These are phyloP conservation scores for Erigeron philadelphicus DNA, from an alignment of 140 eudicot species.

Conservation along the genomic window DNA sequence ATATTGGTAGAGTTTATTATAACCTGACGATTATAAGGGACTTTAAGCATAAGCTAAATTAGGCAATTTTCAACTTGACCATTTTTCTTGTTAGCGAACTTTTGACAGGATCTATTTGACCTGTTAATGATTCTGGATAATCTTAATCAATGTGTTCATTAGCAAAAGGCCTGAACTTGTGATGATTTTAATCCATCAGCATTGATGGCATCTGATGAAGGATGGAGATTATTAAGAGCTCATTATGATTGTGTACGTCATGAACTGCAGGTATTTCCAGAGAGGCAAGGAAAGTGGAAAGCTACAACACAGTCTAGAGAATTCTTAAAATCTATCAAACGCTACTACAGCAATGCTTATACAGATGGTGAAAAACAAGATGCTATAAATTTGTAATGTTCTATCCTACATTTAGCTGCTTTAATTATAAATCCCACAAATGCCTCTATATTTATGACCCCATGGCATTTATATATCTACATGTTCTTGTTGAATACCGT, in stretches of 20 bases:
- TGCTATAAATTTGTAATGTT: conserved; percentile 77
- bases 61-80: too few species aligned
- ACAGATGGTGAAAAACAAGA: conserved; percentile 99
- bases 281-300: conserved; percentile 97
- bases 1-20: too few species aligned
- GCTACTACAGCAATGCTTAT: conserved; percentile 92
- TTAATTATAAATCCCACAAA: conserved; percentile 1
- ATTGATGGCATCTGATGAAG: background rate
- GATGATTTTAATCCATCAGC: background rate
- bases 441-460: background rate
- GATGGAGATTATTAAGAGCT: conserved; percentile 12
- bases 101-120: too few species aligned
- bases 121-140: too few species aligned
- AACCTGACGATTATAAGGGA: too few species aligned
- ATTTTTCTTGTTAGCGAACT: too few species aligned
- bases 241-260: background rate
- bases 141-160: too few species aligned
- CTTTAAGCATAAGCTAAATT: too few species aligned
- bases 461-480: background rate
- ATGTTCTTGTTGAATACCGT: background rate
- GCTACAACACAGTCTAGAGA: conserved; percentile 96
- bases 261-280: conserved; percentile 69
- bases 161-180: too few species aligned
- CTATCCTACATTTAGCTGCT: conserved; percentile 7
- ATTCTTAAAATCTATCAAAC: conserved; percentile 79